Evolutionary conservation across 176 grass and related monocot genomes (phyloP).

Genomic region (Thinopyrum elongatum): DNA sequence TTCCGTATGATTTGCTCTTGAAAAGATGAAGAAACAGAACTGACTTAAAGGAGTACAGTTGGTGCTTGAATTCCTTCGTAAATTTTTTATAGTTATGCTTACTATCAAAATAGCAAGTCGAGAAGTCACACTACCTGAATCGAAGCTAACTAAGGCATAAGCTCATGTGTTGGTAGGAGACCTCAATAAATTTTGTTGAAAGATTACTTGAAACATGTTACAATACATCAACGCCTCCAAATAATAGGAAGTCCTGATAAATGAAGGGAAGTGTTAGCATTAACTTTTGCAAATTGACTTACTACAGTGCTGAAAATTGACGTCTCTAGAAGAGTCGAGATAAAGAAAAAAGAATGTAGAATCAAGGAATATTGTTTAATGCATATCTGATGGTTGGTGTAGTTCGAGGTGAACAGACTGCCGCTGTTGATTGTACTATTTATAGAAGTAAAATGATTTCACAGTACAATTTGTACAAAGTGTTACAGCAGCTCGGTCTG

Average conservation of each 20-base stretch:
- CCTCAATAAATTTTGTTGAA: background rate
- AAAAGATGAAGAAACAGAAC: background rate
- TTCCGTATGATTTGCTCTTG: slow-evolving; percentile 21
- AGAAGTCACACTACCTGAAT: background rate
- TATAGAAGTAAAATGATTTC: background rate
- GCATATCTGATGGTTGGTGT: background rate
- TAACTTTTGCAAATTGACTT: background rate
- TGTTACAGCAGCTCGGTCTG: background rate
- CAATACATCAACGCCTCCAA: background rate
- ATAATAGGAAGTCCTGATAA: background rate
- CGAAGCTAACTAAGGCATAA: background rate
- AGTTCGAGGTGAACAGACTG: background rate
- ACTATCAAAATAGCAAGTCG: background rate
- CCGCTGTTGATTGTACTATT: background rate
- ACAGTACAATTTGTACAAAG: background rate
- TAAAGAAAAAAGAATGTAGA: background rate
- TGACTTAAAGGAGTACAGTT: background rate
- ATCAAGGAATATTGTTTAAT: background rate
- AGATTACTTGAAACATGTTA: background rate
- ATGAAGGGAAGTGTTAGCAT: background rate
- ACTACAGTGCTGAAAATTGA: background rate
- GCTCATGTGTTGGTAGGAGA: background rate
- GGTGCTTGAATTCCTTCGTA: background rate
- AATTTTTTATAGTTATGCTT: background rate
- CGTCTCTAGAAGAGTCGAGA: background rate